Evolutionary conservation across 176 grass and related monocot genomes (phyloP).

Genomic region (Aegilops umbellulata): DNA sequence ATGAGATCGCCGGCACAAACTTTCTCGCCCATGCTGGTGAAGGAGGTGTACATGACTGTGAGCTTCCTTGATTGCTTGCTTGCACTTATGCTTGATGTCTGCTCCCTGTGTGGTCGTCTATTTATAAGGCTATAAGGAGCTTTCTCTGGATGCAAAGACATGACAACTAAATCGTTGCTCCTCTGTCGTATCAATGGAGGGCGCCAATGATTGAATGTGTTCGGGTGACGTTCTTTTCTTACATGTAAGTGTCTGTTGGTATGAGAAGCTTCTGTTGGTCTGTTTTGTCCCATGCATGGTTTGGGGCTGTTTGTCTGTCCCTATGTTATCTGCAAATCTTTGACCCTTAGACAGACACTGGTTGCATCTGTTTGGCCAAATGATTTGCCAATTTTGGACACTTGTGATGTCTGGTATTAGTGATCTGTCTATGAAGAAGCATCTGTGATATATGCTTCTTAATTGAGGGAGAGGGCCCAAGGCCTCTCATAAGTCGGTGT

Average conservation of each 20-base stretch:
- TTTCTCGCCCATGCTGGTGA: slow-evolving; percentile 44
- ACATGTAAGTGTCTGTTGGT: slow-evolving; percentile 36
- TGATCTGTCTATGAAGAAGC: no score
- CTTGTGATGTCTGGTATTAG: slow-evolving; percentile 7
- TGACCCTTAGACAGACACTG: slow-evolving; percentile 27
- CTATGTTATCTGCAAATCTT: slow-evolving; percentile 17
- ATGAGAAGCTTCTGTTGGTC: not conserved
- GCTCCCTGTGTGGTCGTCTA: not conserved
- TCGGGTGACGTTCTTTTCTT: not conserved
- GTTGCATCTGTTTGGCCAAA: not conserved
- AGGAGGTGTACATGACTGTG: not conserved
- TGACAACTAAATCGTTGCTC: slow-evolving; percentile 35
- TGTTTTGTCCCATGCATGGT: slow-evolving; percentile 26
- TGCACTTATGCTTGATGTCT: slow-evolving; percentile 27
- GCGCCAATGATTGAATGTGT: not conserved
- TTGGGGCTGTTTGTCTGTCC: slow-evolving; percentile 32
- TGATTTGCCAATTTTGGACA: slow-evolving; percentile 1
- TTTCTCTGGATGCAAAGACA: slow-evolving; percentile 30
- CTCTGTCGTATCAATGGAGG: not conserved
- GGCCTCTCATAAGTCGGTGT: no score
- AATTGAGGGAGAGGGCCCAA: no score
- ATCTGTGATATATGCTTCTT: no score
- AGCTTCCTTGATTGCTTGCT: slow-evolving; percentile 1
- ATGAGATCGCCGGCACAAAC: slow-evolving; percentile 2
- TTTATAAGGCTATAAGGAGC: slow-evolving; percentile 39